Evolutionary conservation across 768 basidiomycete species (phyloP), one percentile per base, ranked within the genome.

Genomic region (Auriculariales sp.): DNA sequence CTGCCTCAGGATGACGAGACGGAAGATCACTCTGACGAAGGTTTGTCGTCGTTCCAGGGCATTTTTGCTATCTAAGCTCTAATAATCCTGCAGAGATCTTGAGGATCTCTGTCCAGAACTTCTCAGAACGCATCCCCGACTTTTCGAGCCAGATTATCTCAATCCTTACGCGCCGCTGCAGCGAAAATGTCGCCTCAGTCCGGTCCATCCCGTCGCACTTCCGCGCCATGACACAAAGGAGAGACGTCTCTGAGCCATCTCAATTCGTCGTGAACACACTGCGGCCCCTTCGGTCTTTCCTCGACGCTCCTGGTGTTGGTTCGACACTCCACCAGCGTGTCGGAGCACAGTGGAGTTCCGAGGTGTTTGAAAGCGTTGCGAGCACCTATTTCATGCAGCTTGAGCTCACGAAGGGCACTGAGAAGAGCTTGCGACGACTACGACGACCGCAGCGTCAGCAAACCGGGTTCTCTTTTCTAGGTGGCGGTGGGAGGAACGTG

Each of bases 171-270:
- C 75, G 77, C 52, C 78, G 89, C n/a, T 90, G 85, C 55, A 83
- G 79, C 53, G 93, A 95, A 55, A 78, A 81, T 6, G 74, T 98
- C 36, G 75, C 82, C 28, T 79, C 84, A 12, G 86, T 97, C 51
- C 76, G 87, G 45, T 83, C 86, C 0, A 86, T 97, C 58, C 89
- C 90, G 1, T 82, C 85, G 0, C 92, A 97, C 57, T 87, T 93
- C 57, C 75, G 93, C 48, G 87, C 87, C 14, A 81, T 82, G 80
- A 75, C 83, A 47, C 78, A 75, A 62, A 81, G 81, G 60, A 76
- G 77, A 3, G 66, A 70, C 53, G 81, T 88, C 1, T 75, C 71
- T 12, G 86, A 86, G 59, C 79, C 90, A 22, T 95, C 91, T 59
- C 82, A 88, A 61, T 98, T 94, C 58, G 78, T 97, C 2, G 67